These are phyloP conservation scores for Pterocarpus santalinus DNA, from an alignment of 306 rosid genomes.

Conservation along the genomic window DNA sequence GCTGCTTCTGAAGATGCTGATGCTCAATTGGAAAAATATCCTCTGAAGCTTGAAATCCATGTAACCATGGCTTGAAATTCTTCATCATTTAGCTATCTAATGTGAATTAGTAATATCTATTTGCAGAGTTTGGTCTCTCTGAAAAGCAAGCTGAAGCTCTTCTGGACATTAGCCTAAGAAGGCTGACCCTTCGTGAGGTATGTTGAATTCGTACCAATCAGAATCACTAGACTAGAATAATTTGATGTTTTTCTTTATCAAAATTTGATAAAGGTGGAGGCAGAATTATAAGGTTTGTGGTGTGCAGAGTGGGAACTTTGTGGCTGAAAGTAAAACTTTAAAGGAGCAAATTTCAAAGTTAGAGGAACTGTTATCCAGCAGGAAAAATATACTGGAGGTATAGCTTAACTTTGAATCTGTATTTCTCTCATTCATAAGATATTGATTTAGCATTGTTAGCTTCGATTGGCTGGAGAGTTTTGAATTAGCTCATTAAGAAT, in stretches of 20 bases:
- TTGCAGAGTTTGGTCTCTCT: constrained; percentile 83
- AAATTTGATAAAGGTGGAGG: constrained; percentile 23
- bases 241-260: constrained; percentile 16
- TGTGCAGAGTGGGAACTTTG: constrained; percentile 78
- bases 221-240: constrained; percentile 31
- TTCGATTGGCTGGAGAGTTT: background rate
- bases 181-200: constrained; percentile 91
- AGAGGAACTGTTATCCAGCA: constrained; percentile 86
- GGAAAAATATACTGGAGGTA: constrained; percentile 86
- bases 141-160: constrained; percentile 98
- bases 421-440: constrained; percentile 23
- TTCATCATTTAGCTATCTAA: constrained; percentile 15
- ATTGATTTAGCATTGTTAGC: constrained; percentile 5
- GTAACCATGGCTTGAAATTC: constrained; percentile 26
- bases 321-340: constrained; percentile 78
- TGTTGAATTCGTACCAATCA: constrained; percentile 27
- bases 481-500: constrained; percentile 1
- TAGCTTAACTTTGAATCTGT: constrained; percentile 6
- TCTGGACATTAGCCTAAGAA: constrained; percentile 86
- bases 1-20: constrained; percentile 7
- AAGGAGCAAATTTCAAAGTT: constrained; percentile 78
- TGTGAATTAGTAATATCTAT: constrained; percentile 11
- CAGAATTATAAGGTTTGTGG: constrained; percentile 37
- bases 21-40: background rate
- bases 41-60: constrained; percentile 7